phyloP scores from a whole-genome alignment of 1,284 basidiomycete genomes.

The Papiliotrema terrestris region DNA sequence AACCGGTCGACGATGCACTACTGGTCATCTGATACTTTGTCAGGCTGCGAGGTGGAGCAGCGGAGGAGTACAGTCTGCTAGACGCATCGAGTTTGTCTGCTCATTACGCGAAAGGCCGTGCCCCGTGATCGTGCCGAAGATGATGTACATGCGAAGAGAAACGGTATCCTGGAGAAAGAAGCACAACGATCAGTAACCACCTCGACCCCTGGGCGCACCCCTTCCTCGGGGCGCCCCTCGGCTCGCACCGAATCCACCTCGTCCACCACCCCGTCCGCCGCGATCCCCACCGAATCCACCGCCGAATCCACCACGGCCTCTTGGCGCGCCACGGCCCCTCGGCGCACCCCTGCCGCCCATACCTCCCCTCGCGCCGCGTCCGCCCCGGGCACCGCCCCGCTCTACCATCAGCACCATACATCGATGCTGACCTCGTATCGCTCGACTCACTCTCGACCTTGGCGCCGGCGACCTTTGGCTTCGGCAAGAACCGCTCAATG shows the following conservation, averaged over 20 bases:
- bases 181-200: conserved; percentile 16
- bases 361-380: conserved; percentile 46
- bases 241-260: conserved; percentile 50
- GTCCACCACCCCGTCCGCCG: conserved; percentile 50
- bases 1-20: no score
- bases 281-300: conserved; percentile 52
- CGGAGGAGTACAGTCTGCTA: no score
- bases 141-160: conserved; percentile 5
- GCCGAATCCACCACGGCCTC: conserved; percentile 54
- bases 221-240: conserved; percentile 27
- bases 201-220: conserved; percentile 22
- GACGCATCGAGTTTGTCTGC: no score
- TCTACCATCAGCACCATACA: conserved; percentile 12
- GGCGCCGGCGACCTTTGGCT: conserved; percentile 75
- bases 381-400: conserved; percentile 47
- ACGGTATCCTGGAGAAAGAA: neutral
- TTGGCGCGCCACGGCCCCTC: conserved; percentile 48
- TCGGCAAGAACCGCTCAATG: conserved; percentile 94
- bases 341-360: conserved; percentile 33
- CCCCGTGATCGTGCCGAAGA: neutral
- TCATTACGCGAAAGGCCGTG: no score
- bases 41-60: no score
- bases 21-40: no score
- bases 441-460: conserved; percentile 41
- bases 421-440: neutral